Evolutionary conservation across 2,329 filamentous ascomycete species (phyloP).

Genomic region (Cryphonectria carpinicola): DNA sequence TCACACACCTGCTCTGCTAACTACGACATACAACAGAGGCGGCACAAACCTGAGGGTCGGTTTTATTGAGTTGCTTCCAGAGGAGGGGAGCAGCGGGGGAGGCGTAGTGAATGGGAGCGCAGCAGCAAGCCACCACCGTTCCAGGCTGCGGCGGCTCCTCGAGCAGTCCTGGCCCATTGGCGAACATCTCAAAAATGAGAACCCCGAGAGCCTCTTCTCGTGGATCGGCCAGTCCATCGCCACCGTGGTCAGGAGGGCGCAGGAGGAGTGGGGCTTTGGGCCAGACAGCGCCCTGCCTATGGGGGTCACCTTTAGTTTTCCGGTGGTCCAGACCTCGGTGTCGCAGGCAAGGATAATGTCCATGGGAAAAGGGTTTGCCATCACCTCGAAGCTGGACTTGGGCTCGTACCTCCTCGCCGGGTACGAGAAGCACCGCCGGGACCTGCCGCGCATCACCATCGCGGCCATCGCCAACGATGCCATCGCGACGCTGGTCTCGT

Average conservation of each 20-base stretch:
- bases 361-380: slow-evolving; percentile 73
- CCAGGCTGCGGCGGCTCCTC: slow-evolving; percentile 57
- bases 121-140: slow-evolving; percentile 8
- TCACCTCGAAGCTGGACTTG: slow-evolving; percentile 63
- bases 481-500: slow-evolving; percentile 77
- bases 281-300: slow-evolving; percentile 57
- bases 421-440: slow-evolving; percentile 53
- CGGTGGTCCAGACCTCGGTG: slow-evolving; percentile 67
- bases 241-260: slow-evolving; percentile 67
- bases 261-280: slow-evolving; percentile 47
- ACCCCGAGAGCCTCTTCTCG: slow-evolving; percentile 74
- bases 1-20: slow-evolving; percentile 23
- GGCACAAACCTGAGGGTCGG: slow-evolving; percentile 72
- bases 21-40: slow-evolving; percentile 53
- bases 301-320: slow-evolving; percentile 73
- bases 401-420: slow-evolving; percentile 62
- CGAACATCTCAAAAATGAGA: slow-evolving; percentile 73
- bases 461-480: slow-evolving; percentile 82
- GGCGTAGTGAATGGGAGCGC: background rate
- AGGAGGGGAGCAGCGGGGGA: slow-evolving; percentile 31
- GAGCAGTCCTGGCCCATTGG: slow-evolving; percentile 77
- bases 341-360: slow-evolving; percentile 66
- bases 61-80: slow-evolving; percentile 63
- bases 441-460: slow-evolving; percentile 69
- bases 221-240: slow-evolving; percentile 83